Base-by-base conservation (phyloP, 768 basidiomycete genomes). In the Mycena kentingensis region DNA sequence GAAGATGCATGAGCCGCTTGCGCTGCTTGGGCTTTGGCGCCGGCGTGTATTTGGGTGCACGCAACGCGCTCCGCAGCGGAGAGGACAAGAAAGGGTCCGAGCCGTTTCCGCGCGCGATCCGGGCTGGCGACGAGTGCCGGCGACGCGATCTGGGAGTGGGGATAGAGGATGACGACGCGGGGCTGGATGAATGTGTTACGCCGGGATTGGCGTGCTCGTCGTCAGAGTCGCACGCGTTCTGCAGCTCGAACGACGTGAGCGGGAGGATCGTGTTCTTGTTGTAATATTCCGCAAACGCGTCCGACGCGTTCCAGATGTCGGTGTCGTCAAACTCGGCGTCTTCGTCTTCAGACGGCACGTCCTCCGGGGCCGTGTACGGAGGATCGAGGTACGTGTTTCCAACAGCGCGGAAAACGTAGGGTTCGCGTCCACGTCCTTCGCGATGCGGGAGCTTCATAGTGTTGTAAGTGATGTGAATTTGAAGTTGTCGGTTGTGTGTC, bases 381-480 rank as follows among this genome's bases (percentile, higher is more conserved):
- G 31, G 52, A 45, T 21, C 54, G 45, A 80, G 67, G 39, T 68
- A 67, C 18, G 75, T 72, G 25, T 72, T 68, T 21, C 81, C 82
- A 19, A 70, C 68, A 1, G 83, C 84, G 6, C 60, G 58, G 64
- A 90, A 88, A 10, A 88, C 71, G 53, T 77, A 76, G 0, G 87
- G 88, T 24, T 73, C 73, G 61, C 88, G 87, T 3, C 85, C 80
- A 2, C 66, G 67, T 4, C 87, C 87, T 55, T 77, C 77, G 10
- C 85, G 79, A 2, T 70, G 65, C 11, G 77, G 77, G 13, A 88
- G 65, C n/a, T 71, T 66, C 10, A 69, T 69, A 3, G 74, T 77
- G 59, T 86, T 84, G 36, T 84, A 65, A 2, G 85, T 84, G 43
- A 89, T 83, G 53, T 89, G 87, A 11, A 89, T 68, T 39, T 77